Evolutionary conservation across 441 rosid species (phyloP).

Genomic region (Adansonia grandidieri): DNA sequence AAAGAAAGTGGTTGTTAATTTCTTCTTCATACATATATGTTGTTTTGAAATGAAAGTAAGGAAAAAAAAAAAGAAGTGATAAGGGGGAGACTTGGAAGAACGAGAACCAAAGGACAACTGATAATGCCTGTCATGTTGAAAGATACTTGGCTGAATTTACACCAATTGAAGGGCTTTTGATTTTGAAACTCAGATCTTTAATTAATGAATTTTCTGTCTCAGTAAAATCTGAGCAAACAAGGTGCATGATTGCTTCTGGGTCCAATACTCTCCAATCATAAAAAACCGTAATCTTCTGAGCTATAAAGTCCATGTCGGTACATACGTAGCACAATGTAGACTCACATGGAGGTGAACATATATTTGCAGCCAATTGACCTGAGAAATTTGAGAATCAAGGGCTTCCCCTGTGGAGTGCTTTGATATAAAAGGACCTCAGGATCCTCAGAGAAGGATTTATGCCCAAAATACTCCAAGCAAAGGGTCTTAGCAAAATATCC

Average conservation of each 20-base stretch:
- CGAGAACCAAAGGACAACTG: constrained; percentile 48
- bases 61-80: background rate
- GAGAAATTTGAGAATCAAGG: background rate
- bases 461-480: constrained; percentile 24
- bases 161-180: constrained; percentile 27
- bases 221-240: constrained; percentile 29
- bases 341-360: constrained; percentile 35
- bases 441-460: constrained; percentile 25
- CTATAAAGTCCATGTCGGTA: constrained; percentile 39
- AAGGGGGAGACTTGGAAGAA: constrained; percentile 51
- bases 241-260: constrained; percentile 42
- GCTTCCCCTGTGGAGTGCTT: constrained; percentile 43
- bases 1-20: background rate
- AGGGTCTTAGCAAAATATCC: background rate
- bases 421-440: constrained; percentile 30
- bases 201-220: background rate
- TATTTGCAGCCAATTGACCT: constrained; percentile 14
- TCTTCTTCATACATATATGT: too few species aligned
- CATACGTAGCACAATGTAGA: constrained; percentile 48
- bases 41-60: constrained; percentile 24
- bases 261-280: constrained; percentile 34
- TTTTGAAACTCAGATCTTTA: background rate
- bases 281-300: constrained; percentile 3
- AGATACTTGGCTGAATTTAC: constrained; percentile 28
- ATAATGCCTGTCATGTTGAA: background rate